Base-by-base conservation (phyloP, 768 basidiomycete species). In the Mycena latifolia region DNA sequence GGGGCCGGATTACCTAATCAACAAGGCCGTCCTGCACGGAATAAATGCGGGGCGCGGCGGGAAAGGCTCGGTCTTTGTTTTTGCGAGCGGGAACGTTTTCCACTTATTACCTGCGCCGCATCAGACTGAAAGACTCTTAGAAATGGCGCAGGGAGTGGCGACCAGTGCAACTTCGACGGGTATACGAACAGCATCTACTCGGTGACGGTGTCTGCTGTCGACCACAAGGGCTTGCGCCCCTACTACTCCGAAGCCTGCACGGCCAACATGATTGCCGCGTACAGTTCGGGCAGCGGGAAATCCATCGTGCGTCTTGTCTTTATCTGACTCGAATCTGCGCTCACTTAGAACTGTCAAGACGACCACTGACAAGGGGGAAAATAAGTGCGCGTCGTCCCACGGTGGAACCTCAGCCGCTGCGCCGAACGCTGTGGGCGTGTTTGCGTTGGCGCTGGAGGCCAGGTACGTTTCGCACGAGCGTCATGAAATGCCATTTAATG, bases 81-180 rank as follows among this genome's bases (percentile, higher is more conserved):
- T 99, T 74, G 98, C 98, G 5, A 96, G 94, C 58, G 98, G 98
- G 0, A 99, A 99, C 75, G n/a, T n/a, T n/a, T n/a, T n/a, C n/a
- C n/a, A n/a, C n/a, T n/a, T n/a, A n/a, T n/a, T n/a, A n/a, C n/a
- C n/a, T n/a, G n/a, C n/a, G n/a, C n/a, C n/a, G n/a, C n/a, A n/a
- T n/a, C n/a, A n/a, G n/a, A n/a, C n/a, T n/a, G n/a, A n/a, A n/a
- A n/a, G n/a, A n/a, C n/a, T n/a, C n/a, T n/a, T n/a, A n/a, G n/a
- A n/a, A n/a, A n/a, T n/a, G 98, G 98, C 10, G 98, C 95, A 31
- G 86, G 86, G 10, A 85, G 86, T 59, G 94, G 92, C 20, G 98
- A 99, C 74, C 97, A 99, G 77, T 99, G 98, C 83, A 99, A 99
- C 77, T 99, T 99, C 74, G 97, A 99, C 71, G 98, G 98, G 9